Base-by-base conservation (phyloP, 805 yeast genomes). In the Torulaspora microellipsoides region DNA sequence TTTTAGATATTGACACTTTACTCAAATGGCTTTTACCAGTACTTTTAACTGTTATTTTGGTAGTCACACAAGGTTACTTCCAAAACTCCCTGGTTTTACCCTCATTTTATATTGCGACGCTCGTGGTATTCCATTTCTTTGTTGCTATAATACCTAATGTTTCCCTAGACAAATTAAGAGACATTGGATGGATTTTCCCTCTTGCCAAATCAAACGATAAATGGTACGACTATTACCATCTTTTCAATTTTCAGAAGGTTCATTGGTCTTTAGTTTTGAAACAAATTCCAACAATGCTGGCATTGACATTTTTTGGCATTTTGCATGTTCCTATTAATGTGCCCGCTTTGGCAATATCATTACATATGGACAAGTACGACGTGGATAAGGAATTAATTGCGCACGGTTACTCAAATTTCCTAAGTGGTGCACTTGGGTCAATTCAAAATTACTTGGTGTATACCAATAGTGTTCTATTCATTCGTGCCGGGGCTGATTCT, bases 261-360 rank as follows among this genome's bases (percentile, higher is more conserved):
- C 80, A 86, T 62, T 87, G 95, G 93, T 58, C 67, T 48, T 72
- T 81, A 25, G 71, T 93, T 20, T 37, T 79, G 2, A 68, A 73
- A 42, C 87, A 89, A 56, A 48, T 89, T 14, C 99, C 99, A 5
- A 84, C 95, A 2, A 93, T 93, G 96, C 67, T 91, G 43, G 99
- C 99, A 0, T 71, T 93, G 51, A 90, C 98, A 0, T 93, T 93
- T 60, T 93, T 93, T 58, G 99, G 99, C 10, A 84, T 93, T 31
- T 68, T 93, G 43, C 99, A 93, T 57, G 99, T 93, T 9, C 99
- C 99, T 3, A 93, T 93, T 47, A 93, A 93, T 61, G 97, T 93
- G 11, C 99, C 99, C 1, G 98, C 99, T 0, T 72, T 93, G 36
- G 97, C 98, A 0, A 93, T 90, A 13, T 84, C 95, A 5, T 76